These are phyloP conservation scores for Chamaenerion angustifolium DNA, from an alignment of 345 rosid species.

Conservation along the genomic window DNA sequence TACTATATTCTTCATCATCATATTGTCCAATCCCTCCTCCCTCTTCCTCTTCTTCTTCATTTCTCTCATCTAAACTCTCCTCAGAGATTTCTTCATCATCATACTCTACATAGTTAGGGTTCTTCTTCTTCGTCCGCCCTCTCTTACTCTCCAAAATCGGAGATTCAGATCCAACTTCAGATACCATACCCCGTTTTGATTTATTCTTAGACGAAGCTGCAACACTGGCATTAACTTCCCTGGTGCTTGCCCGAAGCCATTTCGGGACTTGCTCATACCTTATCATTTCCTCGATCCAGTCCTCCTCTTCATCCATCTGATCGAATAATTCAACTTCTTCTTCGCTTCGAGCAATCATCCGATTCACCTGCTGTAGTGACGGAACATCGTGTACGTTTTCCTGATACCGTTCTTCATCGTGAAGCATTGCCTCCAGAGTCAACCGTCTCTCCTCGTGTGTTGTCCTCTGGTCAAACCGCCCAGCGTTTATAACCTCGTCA, in stretches of 20 bases:
- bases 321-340: conserved; percentile 93
- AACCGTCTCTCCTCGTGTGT: conserved; percentile 97
- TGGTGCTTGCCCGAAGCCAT: conserved; percentile 88
- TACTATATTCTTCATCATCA: conserved; percentile 79
- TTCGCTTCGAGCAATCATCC: conserved; percentile 95
- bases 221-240: conserved; percentile 59
- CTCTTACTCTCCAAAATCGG: conserved; percentile 65
- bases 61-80: conserved; percentile 81
- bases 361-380: conserved; percentile 82
- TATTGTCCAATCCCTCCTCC: conserved; percentile 14
- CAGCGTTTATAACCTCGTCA: conserved; percentile 99
- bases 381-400: conserved; percentile 98
- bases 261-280: conserved; percentile 81
- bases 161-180: not conserved
- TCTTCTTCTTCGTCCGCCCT: conserved; percentile 81
- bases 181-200: conserved; percentile 21
- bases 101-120: conserved; percentile 91
- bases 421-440: conserved; percentile 94
- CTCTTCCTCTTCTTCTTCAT: conserved; percentile 62
- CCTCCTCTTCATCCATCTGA: conserved; percentile 99
- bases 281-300: conserved; percentile 93
- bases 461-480: conserved; percentile 99
- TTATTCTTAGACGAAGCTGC: conserved; percentile 84
- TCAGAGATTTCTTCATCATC: conserved; percentile 78
- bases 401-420: conserved; percentile 97